Evolutionary conservation across 1,139 yeast genomes (phyloP), one percentile per base, ranked within the genome.

Genomic region (Ogataea hybrid): DNA sequence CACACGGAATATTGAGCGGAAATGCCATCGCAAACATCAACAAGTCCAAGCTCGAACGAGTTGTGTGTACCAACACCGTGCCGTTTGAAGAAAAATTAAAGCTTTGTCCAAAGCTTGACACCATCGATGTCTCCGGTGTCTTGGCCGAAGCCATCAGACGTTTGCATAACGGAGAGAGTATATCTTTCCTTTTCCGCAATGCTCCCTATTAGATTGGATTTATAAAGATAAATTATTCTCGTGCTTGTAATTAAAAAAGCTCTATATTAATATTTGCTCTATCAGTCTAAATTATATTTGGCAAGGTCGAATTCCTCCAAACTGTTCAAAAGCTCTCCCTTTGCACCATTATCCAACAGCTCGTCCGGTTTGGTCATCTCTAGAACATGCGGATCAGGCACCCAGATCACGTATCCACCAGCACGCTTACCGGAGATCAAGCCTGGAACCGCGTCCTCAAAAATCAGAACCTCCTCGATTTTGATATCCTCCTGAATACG

Each of bases 61-160:
- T 92, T 20, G 90, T 92, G 33, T 89, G 97, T 67, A 90, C 98
- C 12, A 92, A 92, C 64, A 86, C 97, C 5, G 94, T 92, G 51
- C 98, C 98, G 18, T 80, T 88, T 49, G 89, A 84, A 56, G 88
- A 84, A 46, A 86, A 87, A 62, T 70, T 81, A 61, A 64, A 67
- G 39, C 62, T 67, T 42, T 89, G 97, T 61, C 80, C 86, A 30
- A 86, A 83, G 59, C 70, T 92, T 56, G 89, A 84, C 53, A 78
- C 82, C 25, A 79, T 92, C 51, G 98, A 92, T 65, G 80, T 92
- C 44, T 80, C 92, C 51, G 84, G 95, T 23, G 94, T 88, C 14
- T 69, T 92, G 47, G 97, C 97, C n/a, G 98, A 92, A 69, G 85
- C 96, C 45, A 85, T 92, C 49, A 83, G 98, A 69, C 83, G 98